Conservation (phyloP, 2,329 filamentous ascomycete species). For the Byssothecium circinans region DNA sequence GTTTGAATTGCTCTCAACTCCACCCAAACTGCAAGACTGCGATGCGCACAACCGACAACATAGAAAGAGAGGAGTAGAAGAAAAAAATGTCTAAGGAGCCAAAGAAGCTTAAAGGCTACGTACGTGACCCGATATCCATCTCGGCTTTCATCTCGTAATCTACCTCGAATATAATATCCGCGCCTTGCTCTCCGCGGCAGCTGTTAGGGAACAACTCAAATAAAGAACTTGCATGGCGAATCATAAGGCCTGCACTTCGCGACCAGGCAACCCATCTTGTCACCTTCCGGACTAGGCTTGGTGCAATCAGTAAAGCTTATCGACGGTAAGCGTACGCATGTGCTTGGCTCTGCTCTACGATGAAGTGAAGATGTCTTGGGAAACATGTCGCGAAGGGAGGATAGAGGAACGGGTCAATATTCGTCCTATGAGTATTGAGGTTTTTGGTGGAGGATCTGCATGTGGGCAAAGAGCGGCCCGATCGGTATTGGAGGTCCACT, state of each 20-base stretch:
- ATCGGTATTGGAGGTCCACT: not conserved
- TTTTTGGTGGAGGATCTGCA: too few relatives aligned
- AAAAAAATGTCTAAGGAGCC: too few relatives aligned
- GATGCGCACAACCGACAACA: too few relatives aligned
- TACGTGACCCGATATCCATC: too few relatives aligned
- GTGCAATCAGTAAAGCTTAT: not conserved
- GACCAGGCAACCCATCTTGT: not conserved
- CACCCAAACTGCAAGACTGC: too few relatives aligned
- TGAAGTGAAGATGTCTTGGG: not conserved
- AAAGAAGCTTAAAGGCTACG: too few relatives aligned
- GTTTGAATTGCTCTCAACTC: too few relatives aligned
- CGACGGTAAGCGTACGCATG: not conserved
- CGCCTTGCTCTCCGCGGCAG: not conserved
- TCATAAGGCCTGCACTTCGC: not conserved
- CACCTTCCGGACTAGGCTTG: not conserved
- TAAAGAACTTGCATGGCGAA: not conserved
- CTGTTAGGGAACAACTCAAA: not conserved
- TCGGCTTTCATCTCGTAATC: not conserved
- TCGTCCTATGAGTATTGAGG: too few relatives aligned
- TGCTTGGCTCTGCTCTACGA: not conserved
- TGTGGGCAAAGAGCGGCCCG: not conserved
- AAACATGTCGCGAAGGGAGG: not conserved
- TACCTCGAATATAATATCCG: not conserved
- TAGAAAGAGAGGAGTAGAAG: too few relatives aligned
- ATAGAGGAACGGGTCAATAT: too few relatives aligned